Conservation (phyloP, 371 early-diverging fungal species). For the Haplosporangium sp. region DNA sequence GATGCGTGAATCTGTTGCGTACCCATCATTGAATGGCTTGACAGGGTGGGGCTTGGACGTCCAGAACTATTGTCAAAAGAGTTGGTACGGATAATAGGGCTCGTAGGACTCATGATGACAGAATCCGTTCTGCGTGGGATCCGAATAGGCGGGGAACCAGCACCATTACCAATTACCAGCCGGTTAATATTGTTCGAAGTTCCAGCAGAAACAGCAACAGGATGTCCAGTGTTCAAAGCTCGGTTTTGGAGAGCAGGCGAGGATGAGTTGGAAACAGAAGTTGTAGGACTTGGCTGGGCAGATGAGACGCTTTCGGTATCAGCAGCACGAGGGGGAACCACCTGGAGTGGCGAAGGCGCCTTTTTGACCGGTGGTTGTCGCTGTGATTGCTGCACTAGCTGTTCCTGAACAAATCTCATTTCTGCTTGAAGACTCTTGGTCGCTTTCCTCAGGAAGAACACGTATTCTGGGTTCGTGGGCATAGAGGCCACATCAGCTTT, state of each 20-base stretch:
- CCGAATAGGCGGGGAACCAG: constrained; percentile 30
- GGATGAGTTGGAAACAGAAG: constrained; percentile 11
- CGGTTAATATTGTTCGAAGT: constrained; percentile 17
- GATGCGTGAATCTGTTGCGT: constrained; percentile 39
- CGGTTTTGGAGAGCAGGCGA: constrained; percentile 27
- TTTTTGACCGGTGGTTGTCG: constrained; percentile 5
- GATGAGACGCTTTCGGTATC: constrained; percentile 20
- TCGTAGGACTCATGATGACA: constrained; percentile 43
- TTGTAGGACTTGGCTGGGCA: constrained; percentile 30
- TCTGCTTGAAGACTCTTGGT: constrained; percentile 53
- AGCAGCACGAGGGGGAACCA: constrained; percentile 2
- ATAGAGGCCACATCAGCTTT: constrained; percentile 55
- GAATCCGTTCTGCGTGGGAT: constrained; percentile 50
- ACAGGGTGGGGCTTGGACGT: constrained; percentile 40
- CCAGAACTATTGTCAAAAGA: constrained; percentile 41
- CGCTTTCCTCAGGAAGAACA: constrained; percentile 51
- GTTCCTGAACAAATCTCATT: constrained; percentile 49
- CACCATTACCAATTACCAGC: constrained; percentile 1
- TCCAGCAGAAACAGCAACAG: not conserved
- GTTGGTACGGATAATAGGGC: constrained; percentile 25
- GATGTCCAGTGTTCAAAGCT: constrained; percentile 10
- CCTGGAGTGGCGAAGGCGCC: constrained; percentile 19
- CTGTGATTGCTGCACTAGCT: constrained; percentile 22
- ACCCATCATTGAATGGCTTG: constrained; percentile 27
- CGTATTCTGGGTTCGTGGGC: constrained; percentile 41